Evolutionary conservation across 2,329 filamentous ascomycete genomes (phyloP).

Genomic region (Mollisia scopiformis): DNA sequence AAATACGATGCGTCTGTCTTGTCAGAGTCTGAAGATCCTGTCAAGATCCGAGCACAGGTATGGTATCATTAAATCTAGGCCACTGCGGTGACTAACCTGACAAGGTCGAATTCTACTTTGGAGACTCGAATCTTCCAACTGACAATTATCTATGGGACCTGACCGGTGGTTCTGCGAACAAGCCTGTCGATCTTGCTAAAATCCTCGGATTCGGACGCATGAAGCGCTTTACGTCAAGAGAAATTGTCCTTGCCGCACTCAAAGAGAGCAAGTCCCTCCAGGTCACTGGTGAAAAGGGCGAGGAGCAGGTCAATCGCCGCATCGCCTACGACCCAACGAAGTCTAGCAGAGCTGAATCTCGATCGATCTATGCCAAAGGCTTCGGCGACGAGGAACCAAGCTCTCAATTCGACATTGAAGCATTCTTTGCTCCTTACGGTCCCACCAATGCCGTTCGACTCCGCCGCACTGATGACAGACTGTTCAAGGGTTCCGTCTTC

Average conservation of each 20-base stretch:
- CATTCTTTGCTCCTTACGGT: slow-evolving; percentile 83
- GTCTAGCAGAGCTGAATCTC: slow-evolving; percentile 64
- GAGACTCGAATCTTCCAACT: slow-evolving; percentile 83
- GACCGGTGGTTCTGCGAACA: slow-evolving; percentile 79
- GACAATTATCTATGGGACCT: slow-evolving; percentile 86
- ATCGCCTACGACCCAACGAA: slow-evolving; percentile 65
- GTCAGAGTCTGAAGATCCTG: slow-evolving; percentile 62
- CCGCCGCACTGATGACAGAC: slow-evolving; percentile 70
- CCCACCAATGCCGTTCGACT: slow-evolving; percentile 83
- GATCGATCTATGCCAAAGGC: slow-evolving; percentile 90
- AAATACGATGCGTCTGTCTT: slow-evolving; percentile 59
- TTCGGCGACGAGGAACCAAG: slow-evolving; percentile 84
- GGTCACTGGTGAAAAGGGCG: slow-evolving; percentile 72
- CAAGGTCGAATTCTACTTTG: slow-evolving; percentile 95
- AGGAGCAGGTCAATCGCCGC: slow-evolving; percentile 78
- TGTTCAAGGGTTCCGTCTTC: slow-evolving; percentile 96
- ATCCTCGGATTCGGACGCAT: slow-evolving; percentile 93
- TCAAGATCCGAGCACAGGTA: slow-evolving; percentile 70
- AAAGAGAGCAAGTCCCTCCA: slow-evolving; percentile 75
- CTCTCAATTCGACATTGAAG: slow-evolving; percentile 92
- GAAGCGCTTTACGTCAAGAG: slow-evolving; percentile 89
- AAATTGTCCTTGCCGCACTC: slow-evolving; percentile 80
- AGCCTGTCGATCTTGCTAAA: slow-evolving; percentile 75
- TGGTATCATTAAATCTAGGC: slow-evolving; percentile 13
- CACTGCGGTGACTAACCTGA: background rate